Evolutionary conservation across 768 basidiomycete genomes (phyloP).

Genomic region (Auriscalpium microsporum): DNA sequence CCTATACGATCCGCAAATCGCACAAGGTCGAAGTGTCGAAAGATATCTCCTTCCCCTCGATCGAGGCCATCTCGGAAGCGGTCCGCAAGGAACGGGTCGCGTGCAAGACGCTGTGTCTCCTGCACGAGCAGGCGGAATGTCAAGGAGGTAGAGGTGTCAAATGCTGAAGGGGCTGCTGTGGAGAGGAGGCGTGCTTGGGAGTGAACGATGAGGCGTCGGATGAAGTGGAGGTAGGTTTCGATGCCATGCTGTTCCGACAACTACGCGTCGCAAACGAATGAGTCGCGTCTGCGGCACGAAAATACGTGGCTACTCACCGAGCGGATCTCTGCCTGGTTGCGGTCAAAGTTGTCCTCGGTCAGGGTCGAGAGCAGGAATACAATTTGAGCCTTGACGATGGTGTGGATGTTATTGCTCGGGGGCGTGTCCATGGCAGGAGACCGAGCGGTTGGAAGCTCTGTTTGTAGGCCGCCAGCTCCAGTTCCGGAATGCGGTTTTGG

Average conservation of each 20-base stretch:
- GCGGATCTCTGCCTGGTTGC: constrained; percentile 90
- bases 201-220: constrained; percentile 88
- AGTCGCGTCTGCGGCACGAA: constrained; percentile 11
- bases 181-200: constrained; percentile 66
- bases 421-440: constrained; percentile 79
- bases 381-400: constrained; percentile 94
- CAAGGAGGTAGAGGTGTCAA: constrained; percentile 68
- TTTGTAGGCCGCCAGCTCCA: constrained; percentile 28
- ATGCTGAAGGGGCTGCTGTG: constrained; percentile 49
- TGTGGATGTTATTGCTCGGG: constrained; percentile 79
- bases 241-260: constrained; percentile 94
- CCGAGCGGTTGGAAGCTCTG: constrained; percentile 35
- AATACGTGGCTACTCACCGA: constrained; percentile 53
- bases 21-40: constrained; percentile 74
- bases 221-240: constrained; percentile 96
- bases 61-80: constrained; percentile 86
- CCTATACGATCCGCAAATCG: constrained; percentile 79
- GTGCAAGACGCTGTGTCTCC: constrained; percentile 82
- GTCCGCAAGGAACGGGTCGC: constrained; percentile 85
- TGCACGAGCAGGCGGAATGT: constrained; percentile 81
- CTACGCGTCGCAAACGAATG: constrained; percentile 34
- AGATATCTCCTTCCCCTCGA: constrained; percentile 78
- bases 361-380: constrained; percentile 94
- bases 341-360: constrained; percentile 94
- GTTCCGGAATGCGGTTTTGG: constrained; percentile 29